These are phyloP conservation scores for Garcia nutans DNA, from an alignment of 345 rosid species.

Conservation along the genomic window DNA sequence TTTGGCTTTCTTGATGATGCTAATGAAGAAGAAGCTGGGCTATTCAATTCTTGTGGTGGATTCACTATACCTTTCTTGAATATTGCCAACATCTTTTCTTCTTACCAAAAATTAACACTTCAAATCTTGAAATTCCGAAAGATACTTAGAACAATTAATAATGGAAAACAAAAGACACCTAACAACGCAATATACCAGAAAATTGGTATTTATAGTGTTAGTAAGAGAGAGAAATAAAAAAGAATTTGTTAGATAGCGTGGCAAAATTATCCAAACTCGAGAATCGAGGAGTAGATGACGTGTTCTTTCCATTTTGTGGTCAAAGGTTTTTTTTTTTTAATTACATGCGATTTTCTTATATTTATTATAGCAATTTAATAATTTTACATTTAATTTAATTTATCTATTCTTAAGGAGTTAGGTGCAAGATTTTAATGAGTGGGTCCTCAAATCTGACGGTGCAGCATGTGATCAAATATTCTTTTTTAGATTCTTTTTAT, in stretches of 20 bases:
- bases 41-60: slow-evolving; percentile 89
- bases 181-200: not conserved
- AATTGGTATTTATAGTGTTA: slow-evolving; percentile 13
- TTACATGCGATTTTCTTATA: too few relatives aligned
- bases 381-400: too few relatives aligned
- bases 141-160: not conserved
- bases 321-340: too few relatives aligned
- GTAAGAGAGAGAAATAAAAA: not conserved
- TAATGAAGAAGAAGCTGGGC: slow-evolving; percentile 77
- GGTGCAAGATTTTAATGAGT: too few relatives aligned
- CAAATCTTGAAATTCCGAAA: not conserved
- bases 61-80: slow-evolving; percentile 72
- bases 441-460: too few relatives aligned
- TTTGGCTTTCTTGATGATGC: slow-evolving; percentile 45
- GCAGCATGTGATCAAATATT: too few relatives aligned
- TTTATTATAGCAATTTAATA: too few relatives aligned
- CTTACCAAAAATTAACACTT: not conserved
- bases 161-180: not conserved
- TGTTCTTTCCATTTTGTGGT: not conserved
- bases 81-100: slow-evolving; percentile 74
- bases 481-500: too few relatives aligned
- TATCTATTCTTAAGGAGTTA: too few relatives aligned
- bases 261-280: slow-evolving; percentile 40
- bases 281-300: slow-evolving; percentile 8
- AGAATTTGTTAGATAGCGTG: slow-evolving; percentile 14